A percentile compares a stretch with the other conserved stretches of the same genome.
phyloP scores from a whole-genome alignment of 2,329 filamentous ascomycete genomes.

The Shiraia bambusicola region DNA sequence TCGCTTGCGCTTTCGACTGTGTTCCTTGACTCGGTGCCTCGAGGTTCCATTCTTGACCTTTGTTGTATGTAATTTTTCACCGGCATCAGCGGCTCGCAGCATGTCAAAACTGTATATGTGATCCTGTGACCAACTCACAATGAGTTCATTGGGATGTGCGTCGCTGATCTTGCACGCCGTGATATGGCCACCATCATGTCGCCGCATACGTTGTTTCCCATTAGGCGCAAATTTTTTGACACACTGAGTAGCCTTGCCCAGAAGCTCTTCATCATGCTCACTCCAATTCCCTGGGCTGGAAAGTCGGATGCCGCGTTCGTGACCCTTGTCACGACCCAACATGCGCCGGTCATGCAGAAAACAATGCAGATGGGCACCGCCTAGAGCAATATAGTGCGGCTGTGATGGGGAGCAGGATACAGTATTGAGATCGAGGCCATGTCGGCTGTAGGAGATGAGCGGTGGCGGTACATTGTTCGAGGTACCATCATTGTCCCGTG shows the following conservation, averaged over 20 bases:
- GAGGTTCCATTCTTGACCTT: constrained; percentile 17
- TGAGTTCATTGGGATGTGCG: constrained; percentile 66
- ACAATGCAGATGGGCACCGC: constrained; percentile 68
- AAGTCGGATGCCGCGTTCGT: constrained; percentile 54
- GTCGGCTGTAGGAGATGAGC: constrained; percentile 66
- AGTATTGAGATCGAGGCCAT: constrained; percentile 65
- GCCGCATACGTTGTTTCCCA: constrained; percentile 56
- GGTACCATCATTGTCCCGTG: constrained; percentile 37
- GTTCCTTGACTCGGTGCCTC: constrained; percentile 29
- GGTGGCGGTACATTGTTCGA: constrained; percentile 60
- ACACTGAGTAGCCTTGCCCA: constrained; percentile 63
- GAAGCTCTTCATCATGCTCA: constrained; percentile 53
- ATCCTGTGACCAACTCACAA: constrained; percentile 69
- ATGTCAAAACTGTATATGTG: constrained; percentile 68
- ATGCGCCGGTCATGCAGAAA: constrained; percentile 70
- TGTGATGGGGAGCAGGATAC: constrained; percentile 68
- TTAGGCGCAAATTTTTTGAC: constrained; percentile 66
- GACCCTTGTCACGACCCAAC: constrained; percentile 60
- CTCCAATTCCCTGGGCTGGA: constrained; percentile 47
- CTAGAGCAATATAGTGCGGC: constrained; percentile 69
- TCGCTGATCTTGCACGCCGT: constrained; percentile 72
- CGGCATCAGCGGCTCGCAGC: constrained; percentile 58
- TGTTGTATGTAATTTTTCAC: constrained; percentile 40
- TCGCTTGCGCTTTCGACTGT: constrained; percentile 59
- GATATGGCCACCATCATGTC: constrained; percentile 63